Conservation (phyloP, 2,329 filamentous ascomycete genomes). For the Penicillium sp. region DNA sequence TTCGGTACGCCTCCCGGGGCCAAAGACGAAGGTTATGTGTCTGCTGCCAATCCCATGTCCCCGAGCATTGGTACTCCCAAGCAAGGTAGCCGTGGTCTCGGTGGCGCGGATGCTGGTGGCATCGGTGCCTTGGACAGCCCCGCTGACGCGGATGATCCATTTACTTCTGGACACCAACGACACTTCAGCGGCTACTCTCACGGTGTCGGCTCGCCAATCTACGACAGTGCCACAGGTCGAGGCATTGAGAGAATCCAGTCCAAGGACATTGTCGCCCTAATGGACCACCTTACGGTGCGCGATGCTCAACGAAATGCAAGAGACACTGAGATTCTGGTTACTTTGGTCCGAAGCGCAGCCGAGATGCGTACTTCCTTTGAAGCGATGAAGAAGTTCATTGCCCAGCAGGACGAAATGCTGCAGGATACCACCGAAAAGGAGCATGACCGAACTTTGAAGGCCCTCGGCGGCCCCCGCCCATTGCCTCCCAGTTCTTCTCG, state of each 20-base stretch:
- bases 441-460: conserved; percentile 80
- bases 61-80: conserved; percentile 49
- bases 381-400: conserved; percentile 89
- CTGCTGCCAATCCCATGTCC: conserved; percentile 62
- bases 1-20: conserved; percentile 58
- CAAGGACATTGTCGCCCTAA: conserved; percentile 92
- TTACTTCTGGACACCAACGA: conserved; percentile 58
- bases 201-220: conserved; percentile 83
- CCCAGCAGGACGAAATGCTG: conserved; percentile 84
- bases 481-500: conserved; percentile 67
- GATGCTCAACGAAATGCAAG: conserved; percentile 94
- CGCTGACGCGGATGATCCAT: conserved; percentile 60
- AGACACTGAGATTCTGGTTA: conserved; percentile 93
- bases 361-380: conserved; percentile 98
- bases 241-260: conserved; percentile 91
- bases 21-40: conserved; percentile 91
- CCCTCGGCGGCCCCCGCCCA: conserved; percentile 81
- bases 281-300: conserved; percentile 97
- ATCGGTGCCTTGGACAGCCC: conserved; percentile 52
- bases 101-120: conserved; percentile 54
- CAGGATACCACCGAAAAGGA: conserved; percentile 84
- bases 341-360: conserved; percentile 85
- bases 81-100: conserved; percentile 47
- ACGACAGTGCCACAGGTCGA: conserved; percentile 82
- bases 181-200: conserved; percentile 88